phyloP scores from a whole-genome alignment of 2,329 filamentous ascomycete genomes.

The Penicillium hesseltinei region DNA sequence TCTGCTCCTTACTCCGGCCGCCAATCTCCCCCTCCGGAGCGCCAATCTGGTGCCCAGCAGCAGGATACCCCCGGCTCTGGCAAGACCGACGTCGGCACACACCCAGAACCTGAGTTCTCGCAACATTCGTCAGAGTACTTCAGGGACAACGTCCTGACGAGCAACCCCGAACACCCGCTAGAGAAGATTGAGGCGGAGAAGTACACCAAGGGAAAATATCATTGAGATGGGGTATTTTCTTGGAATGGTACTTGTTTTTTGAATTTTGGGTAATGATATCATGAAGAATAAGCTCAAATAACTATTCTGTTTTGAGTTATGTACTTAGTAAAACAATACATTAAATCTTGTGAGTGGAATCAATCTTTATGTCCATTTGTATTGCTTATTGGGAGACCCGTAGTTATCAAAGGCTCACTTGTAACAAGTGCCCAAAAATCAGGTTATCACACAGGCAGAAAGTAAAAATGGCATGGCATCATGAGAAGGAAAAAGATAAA shows the following conservation, averaged over 20 bases:
- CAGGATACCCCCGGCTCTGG: conserved; percentile 58
- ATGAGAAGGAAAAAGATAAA: not conserved
- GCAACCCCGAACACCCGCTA: conserved; percentile 44
- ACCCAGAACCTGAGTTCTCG: conserved; percentile 11
- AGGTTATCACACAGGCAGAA: conserved; percentile 1
- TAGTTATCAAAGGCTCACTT: not conserved
- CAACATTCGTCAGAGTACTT: conserved; percentile 28
- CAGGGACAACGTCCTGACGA: conserved; percentile 31
- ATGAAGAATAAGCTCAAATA: conserved; percentile 1
- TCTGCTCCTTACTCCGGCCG: conserved; percentile 64
- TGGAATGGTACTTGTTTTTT: not conserved
- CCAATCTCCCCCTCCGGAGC: conserved; percentile 74
- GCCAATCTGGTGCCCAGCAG: conserved; percentile 64
- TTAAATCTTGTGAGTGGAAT: too few species aligned
- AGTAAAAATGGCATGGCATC: conserved; percentile 7
- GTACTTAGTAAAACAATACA: not conserved
- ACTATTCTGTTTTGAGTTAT: not conserved
- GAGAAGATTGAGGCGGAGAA: conserved; percentile 41
- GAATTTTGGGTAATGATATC: conserved; percentile 5
- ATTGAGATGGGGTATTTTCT: not conserved
- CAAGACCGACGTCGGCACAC: conserved; percentile 52
- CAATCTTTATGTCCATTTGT: not conserved
- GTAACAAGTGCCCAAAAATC: not conserved
- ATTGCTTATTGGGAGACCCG: not conserved
- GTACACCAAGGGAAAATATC: conserved; percentile 19